Conservation (phyloP, 257 asterid species). For the Solanum chmielewskii region DNA sequence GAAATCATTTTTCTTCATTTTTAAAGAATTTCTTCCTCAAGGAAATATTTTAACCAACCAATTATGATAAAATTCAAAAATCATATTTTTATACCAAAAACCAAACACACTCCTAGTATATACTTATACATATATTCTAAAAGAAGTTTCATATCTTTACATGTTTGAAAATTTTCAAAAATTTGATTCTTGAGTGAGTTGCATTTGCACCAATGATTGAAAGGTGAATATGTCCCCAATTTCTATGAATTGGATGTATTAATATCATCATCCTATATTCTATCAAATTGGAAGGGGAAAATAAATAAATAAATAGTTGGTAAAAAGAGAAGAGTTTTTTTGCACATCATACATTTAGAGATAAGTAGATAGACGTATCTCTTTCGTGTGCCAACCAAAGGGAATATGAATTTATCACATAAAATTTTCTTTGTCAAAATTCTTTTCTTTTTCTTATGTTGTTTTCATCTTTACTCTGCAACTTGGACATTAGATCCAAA, state of each 20-base stretch:
- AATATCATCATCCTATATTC: background rate
- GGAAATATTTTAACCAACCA: background rate
- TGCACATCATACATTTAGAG: background rate
- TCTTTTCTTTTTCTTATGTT: background rate
- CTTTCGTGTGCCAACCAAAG: background rate
- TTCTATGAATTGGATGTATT: background rate
- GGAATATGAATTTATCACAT: background rate
- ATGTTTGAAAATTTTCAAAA: background rate
- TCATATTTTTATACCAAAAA: background rate
- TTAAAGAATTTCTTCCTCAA: background rate
- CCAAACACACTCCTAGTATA: background rate
- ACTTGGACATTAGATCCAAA: background rate
- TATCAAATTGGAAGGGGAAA: background rate
- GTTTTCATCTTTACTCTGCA: background rate
- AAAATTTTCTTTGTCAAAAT: background rate
- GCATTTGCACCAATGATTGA: background rate
- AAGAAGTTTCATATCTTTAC: background rate
- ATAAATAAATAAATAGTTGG: background rate
- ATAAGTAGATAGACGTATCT: constrained; percentile 5
- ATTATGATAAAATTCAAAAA: background rate
- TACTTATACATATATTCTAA: background rate
- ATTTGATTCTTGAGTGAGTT: background rate
- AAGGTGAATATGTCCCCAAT: background rate
- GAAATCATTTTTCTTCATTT: background rate
- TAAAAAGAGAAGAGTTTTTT: background rate